Percentiles rank a stretch among this genome's conserved stretches.
These are phyloP conservation scores for Petunia hybrid DNA, from an alignment of 305 asterid genomes.

Conservation along the genomic window DNA sequence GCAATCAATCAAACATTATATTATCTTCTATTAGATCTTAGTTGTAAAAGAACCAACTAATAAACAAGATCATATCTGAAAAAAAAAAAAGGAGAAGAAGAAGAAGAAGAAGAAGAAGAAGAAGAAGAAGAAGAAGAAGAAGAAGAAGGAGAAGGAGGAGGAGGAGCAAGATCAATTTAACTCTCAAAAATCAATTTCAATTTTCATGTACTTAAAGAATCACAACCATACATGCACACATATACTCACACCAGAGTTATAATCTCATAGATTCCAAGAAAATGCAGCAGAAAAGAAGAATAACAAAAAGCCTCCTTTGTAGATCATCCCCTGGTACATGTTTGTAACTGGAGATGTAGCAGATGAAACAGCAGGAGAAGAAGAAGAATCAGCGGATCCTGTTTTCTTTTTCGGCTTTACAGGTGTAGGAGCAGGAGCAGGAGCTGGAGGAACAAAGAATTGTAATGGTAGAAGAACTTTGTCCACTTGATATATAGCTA, in stretches of 20 bases:
- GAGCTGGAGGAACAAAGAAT: constrained; percentile 54
- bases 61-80: too few species aligned
- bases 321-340: not conserved
- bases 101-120: too few species aligned
- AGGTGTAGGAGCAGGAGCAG: constrained; percentile 62
- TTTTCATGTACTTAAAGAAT: constrained; percentile 5
- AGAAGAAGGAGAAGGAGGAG: too few species aligned
- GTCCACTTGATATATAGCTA: constrained; percentile 70
- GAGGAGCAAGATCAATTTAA: not conserved
- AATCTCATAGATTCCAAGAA: not conserved
- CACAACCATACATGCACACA: constrained; percentile 23
- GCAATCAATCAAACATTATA: too few species aligned
- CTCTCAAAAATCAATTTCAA: constrained; percentile 1
- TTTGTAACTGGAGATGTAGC: constrained; percentile 28
- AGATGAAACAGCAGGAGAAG: constrained; percentile 47
- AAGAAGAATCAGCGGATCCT: constrained; percentile 34
- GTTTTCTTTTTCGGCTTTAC: constrained; percentile 46
- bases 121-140: too few species aligned
- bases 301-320: not conserved
- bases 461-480: constrained; percentile 64
- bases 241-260: not conserved
- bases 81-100: too few species aligned
- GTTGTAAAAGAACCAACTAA: too few species aligned
- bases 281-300: constrained; percentile 22
- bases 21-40: too few species aligned